phyloP scores from a whole-genome alignment of 805 yeast species.

The Myxozyma sirexii region DNA sequence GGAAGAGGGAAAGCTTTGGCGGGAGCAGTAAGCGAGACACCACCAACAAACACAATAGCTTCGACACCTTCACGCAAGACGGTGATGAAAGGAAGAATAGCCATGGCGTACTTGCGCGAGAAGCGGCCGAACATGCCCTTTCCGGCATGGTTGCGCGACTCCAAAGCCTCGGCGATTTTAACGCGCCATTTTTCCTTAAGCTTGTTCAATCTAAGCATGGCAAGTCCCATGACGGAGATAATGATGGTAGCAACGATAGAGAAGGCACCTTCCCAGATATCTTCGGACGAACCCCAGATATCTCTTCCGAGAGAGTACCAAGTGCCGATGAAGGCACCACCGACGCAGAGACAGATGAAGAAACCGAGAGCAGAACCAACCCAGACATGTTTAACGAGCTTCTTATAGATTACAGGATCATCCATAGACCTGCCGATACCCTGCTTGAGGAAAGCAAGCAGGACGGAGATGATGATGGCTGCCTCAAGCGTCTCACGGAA shows the following conservation, averaged over 20 bases:
- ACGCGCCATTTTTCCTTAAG: constrained; percentile 97
- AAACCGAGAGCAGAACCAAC: constrained; percentile 74
- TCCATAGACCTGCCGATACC: constrained; percentile 60
- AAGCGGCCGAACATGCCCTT: constrained; percentile 49
- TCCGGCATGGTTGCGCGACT: constrained; percentile 40
- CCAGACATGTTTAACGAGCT: constrained; percentile 82
- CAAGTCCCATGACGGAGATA: constrained; percentile 93
- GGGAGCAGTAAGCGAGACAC: constrained; percentile 74
- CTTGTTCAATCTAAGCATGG: constrained; percentile 93
- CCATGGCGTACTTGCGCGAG: constrained; percentile 80
- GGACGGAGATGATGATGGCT: constrained; percentile 83
- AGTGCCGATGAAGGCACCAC: constrained; percentile 93
- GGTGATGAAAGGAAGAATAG: constrained; percentile 85
- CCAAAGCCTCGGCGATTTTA: constrained; percentile 84
- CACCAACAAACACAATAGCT: constrained; percentile 94
- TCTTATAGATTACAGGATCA: constrained; percentile 54
- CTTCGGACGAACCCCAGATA: constrained; percentile 86
- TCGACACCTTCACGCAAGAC: constrained; percentile 95
- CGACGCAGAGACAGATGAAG: constrained; percentile 75
- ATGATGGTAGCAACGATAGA: constrained; percentile 86
- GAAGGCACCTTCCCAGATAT: constrained; percentile 95
- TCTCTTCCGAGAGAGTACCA: constrained; percentile 80
- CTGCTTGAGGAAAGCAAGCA: constrained; percentile 88
- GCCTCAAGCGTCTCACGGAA: constrained; percentile 96
- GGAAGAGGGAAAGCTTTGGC: constrained; percentile 88